Evolutionary conservation across 2,329 filamentous ascomycete genomes (phyloP).

Genomic region (Claviceps paspali): DNA sequence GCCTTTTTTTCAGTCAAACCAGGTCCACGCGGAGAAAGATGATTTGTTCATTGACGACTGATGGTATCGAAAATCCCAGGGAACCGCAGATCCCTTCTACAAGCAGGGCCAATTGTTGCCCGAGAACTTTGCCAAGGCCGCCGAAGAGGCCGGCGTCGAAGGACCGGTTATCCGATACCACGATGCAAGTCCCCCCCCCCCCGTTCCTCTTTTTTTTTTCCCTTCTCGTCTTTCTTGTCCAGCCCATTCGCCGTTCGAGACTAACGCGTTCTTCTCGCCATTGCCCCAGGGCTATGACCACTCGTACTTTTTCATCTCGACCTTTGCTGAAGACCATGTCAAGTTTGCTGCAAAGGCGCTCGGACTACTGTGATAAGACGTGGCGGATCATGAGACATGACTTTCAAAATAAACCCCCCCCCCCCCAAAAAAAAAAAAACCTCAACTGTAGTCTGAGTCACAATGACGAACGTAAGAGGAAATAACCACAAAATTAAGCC

Average conservation of each 20-base stretch:
- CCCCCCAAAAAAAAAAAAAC: no score
- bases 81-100: slow-evolving; percentile 92
- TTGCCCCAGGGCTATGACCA: slow-evolving; percentile 73
- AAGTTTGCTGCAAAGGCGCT: slow-evolving; percentile 83
- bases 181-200: slow-evolving; percentile 30
- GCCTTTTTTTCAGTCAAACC: no score
- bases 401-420: no score
- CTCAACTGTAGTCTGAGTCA: no score
- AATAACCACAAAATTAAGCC: no score
- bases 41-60: no score
- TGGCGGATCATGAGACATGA: no score
- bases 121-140: slow-evolving; percentile 77
- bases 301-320: slow-evolving; percentile 92
- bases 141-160: slow-evolving; percentile 56
- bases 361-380: slow-evolving; percentile 14
- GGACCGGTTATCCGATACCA: slow-evolving; percentile 73
- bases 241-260: no score
- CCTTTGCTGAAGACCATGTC: slow-evolving; percentile 80
- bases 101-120: slow-evolving; percentile 84
- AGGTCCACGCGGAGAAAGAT: no score
- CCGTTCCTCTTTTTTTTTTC: not conserved
- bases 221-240: not conserved
- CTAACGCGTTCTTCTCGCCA: no score
- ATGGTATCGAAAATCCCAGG: slow-evolving; percentile 29
- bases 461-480: no score